phyloP scores from a whole-genome alignment of 192 early-diverging fungal species.

The Rhizoclosmatium globosum region DNA sequence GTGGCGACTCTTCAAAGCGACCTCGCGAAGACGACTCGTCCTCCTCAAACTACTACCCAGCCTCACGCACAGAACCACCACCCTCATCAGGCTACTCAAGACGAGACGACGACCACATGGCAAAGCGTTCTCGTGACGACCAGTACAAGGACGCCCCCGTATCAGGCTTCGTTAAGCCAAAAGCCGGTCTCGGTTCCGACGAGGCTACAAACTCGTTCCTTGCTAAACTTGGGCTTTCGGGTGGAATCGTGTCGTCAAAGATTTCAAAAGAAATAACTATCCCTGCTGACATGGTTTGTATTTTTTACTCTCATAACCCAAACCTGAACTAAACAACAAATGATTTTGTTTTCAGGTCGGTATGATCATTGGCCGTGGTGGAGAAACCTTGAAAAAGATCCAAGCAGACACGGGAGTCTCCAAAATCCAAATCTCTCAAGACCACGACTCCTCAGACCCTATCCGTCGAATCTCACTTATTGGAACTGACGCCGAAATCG shows the following conservation, averaged over 20 bases:
- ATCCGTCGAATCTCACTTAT: slow-evolving; percentile 66
- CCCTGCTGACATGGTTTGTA: slow-evolving; percentile 27
- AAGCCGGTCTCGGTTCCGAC: slow-evolving; percentile 22
- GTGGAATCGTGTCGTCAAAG: slow-evolving; percentile 9
- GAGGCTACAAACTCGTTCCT: slow-evolving; percentile 30
- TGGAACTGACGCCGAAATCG: slow-evolving; percentile 73
- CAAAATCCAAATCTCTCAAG: slow-evolving; percentile 63
- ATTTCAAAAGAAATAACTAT: slow-evolving; percentile 23
- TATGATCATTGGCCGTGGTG: slow-evolving; percentile 80
- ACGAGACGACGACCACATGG: not conserved
- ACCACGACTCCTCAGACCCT: not conserved
- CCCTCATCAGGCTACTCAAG: slow-evolving; percentile 19
- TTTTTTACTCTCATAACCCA: no score
- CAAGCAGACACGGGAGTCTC: slow-evolving; percentile 73
- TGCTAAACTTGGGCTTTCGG: slow-evolving; percentile 24
- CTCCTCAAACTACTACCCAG: no score
- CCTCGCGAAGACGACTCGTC: not conserved
- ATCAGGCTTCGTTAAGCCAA: slow-evolving; percentile 12
- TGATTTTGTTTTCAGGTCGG: slow-evolving; percentile 59
- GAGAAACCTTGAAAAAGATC: slow-evolving; percentile 81
- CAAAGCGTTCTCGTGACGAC: slow-evolving; percentile 18
- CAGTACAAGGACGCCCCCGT: slow-evolving; percentile 17
- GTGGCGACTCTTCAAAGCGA: slow-evolving; percentile 1
- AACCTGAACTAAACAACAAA: no score
- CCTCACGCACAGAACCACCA: not conserved